phyloP scores from a whole-genome alignment of 1,139 yeast species.

The Lodderomyces margitis region DNA sequence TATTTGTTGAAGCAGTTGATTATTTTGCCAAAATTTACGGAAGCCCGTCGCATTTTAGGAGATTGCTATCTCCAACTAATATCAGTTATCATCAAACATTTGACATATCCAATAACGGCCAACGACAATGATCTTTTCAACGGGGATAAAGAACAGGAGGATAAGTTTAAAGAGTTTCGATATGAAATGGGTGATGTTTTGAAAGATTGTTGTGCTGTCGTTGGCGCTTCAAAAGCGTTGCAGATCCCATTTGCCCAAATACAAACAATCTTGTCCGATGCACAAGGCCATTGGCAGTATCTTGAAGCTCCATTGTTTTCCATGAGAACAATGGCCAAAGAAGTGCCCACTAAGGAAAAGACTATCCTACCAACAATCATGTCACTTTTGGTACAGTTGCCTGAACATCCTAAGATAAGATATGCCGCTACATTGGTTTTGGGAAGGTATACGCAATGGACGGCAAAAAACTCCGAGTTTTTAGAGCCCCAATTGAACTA shows the following conservation, averaged over 20 bases:
- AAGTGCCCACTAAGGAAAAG: constrained; percentile 68
- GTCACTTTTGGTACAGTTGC: constrained; percentile 66
- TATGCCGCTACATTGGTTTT: constrained; percentile 91
- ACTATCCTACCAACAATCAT: constrained; percentile 75
- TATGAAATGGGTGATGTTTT: constrained; percentile 97
- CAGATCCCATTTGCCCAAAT: constrained; percentile 58
- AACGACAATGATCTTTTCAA: constrained; percentile 46
- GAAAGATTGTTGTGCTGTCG: constrained; percentile 90
- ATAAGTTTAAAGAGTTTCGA: constrained; percentile 87
- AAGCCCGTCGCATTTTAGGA: constrained; percentile 54
- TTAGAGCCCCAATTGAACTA: constrained; percentile 82
- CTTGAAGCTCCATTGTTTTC: constrained; percentile 90
- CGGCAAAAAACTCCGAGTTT: constrained; percentile 77
- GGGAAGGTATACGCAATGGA: constrained; percentile 96
- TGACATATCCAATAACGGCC: constrained; percentile 66
- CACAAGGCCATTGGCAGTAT: constrained; percentile 66
- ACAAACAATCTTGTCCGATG: constrained; percentile 36
- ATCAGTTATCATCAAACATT: constrained; percentile 64
- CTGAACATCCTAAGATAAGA: constrained; percentile 83
- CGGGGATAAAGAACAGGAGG: constrained; percentile 79
- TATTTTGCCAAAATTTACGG: constrained; percentile 58
- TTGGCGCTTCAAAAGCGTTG: constrained; percentile 73
- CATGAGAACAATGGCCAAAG: constrained; percentile 93
- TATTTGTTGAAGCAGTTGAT: constrained; percentile 74
- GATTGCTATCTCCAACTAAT: constrained; percentile 67